Base-by-base conservation (phyloP, 805 yeast genomes). In the Suhomyces canberraensis region DNA sequence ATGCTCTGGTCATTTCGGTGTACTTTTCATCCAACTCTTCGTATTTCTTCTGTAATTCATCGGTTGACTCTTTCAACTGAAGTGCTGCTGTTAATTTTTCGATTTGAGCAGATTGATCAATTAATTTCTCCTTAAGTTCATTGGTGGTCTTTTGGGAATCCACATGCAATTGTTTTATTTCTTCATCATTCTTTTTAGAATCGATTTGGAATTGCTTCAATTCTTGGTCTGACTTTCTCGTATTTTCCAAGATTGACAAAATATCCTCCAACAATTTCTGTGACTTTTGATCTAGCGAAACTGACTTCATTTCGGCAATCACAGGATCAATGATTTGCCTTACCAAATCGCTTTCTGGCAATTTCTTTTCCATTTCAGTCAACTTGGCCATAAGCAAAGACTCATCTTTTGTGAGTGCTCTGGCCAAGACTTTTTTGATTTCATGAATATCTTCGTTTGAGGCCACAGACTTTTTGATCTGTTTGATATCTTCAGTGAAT, bases 251-350 rank as follows among this genome's bases (percentile, higher is more conserved):
- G 7, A 24, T 31, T 8, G 32, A 8, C 8, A 45, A 25, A 14
- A 52, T 45, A 14, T 35, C 40, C 31, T 50, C 49, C n/a, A 52
- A 34, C 16, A 47, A 38, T 11, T 16, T 24, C 4, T 30, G 42
- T 2, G 53, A 50, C 28, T 47, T 50, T 3, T 33, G 15, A 37
- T 58, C 59, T 16, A 56, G 41, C 16, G 54, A 47, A 2, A 53
- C 57, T 2, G 54, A 47, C 33, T 50, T 53, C 13, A 56, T 43
- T 31, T 58, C 63, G 2, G 48, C 47, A 8, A 56, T 41, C 29
- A 58, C 52, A 1, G 63, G 63, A 33, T 54, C 58, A 4, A 55
- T 36, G 3, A 58, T 52, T 36, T 49, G 52, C 19, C 38, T 18
- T 5, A 35, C 39, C 9, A 40, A 13, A 21, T 50, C 49, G 14